Evolutionary conservation across 257 asterid species (phyloP), one percentile per base, ranked within the genome.

Genomic region (Rauvolfia tetraphylla): DNA sequence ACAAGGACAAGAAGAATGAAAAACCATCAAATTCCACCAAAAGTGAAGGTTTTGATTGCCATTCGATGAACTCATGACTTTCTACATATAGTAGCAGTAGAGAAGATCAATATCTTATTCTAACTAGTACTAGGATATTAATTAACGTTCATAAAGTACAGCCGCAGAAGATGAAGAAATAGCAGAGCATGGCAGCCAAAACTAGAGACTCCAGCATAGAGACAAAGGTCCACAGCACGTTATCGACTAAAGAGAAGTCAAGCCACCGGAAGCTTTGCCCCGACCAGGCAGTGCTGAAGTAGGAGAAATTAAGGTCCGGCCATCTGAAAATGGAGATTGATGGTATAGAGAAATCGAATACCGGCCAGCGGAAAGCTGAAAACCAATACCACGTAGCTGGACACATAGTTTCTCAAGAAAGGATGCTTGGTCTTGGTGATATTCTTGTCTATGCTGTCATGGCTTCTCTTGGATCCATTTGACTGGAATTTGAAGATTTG

Each of bases 101-200:
- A 68, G 23, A 23, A 54, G 10, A 23, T 61, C 3, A 29, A 49
- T 4, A 57, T 48, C 20, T 15, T 49, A 0, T 14, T 13, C 54
- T 14, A 49, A 14, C 7, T 56, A 56, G 23, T 14, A n/a, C 12
- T 56, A 56, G 11, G 22, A 20, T 8, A 23, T 3, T 6, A 13
- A 46, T 2, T 56, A 18, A 53, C 3, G 4, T 13, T 86, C 86
- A 88, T 34, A 87, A 71, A 76, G 92, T 88, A 85, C 92, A 90
- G 57, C 93, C 93, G 82, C 91, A 89, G 31, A 85, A 87, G 66
- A 90, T 44, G 85, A 84, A 87, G 83, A 87, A 90, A 75, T 68
- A 90, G 67, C 86, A 85, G 33, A 88, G 88, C 90, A 90, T 84
- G 42, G 89, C 56, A 70, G 79, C 79, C 80, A 90, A 76, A 71